Conservation (phyloP, 225 moss, liverwort and hornwort genomes). For the Marchantia polymorpha region DNA sequence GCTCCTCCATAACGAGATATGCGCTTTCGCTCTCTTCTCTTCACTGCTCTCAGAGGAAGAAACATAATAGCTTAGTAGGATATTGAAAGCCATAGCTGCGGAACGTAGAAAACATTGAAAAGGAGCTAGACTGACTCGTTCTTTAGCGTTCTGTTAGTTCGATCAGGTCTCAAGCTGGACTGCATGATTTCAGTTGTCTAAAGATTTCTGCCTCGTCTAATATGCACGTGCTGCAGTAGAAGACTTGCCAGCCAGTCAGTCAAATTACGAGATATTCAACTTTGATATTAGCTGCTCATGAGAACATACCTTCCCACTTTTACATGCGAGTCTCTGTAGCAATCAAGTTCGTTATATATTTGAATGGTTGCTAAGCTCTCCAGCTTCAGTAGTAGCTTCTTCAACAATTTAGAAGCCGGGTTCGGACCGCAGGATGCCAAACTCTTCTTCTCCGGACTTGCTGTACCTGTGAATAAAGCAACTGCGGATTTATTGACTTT, state of each 20-base stretch:
- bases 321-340: background rate
- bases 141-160: background rate
- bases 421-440: background rate
- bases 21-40: background rate
- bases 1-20: slow-evolving; percentile 16
- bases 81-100: background rate
- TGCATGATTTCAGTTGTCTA: background rate
- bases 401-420: background rate
- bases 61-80: background rate
- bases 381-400: background rate
- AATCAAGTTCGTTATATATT: slow-evolving; percentile 8
- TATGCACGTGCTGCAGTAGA: background rate
- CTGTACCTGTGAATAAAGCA: too few relatives aligned
- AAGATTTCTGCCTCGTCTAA: background rate
- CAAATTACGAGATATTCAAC: background rate
- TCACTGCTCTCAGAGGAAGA: background rate
- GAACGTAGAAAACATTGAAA: background rate
- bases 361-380: background rate
- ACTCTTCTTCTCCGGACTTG: background rate
- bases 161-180: background rate
- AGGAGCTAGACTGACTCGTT: too few relatives aligned
- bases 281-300: background rate
- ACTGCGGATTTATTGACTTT: background rate
- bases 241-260: background rate
- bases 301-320: background rate